These are phyloP conservation scores for Phytopythium aichiense DNA, from an alignment of 352 stramenopile species.

Conservation along the genomic window DNA sequence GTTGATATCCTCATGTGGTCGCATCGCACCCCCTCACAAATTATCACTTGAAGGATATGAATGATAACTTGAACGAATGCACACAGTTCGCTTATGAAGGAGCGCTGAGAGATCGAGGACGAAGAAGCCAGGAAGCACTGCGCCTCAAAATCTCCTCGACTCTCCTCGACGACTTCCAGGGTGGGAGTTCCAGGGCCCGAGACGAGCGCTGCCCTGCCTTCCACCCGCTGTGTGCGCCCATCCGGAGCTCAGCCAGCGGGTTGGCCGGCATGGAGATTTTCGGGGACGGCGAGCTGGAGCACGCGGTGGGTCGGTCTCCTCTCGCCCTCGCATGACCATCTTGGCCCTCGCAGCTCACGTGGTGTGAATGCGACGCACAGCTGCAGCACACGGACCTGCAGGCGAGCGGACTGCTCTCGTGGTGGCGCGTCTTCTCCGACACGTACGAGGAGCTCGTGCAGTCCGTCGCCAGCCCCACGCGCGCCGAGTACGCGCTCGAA, in stretches of 20 bases:
- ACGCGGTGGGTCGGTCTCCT: constrained; percentile 32
- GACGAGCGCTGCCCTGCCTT: no score
- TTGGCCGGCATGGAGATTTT: constrained; percentile 67
- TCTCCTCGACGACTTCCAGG: no score
- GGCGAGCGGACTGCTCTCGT: constrained; percentile 43
- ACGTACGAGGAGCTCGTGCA: constrained; percentile 76
- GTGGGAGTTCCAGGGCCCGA: no score
- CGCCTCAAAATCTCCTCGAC: not conserved
- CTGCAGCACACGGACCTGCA: constrained; percentile 57
- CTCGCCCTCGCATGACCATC: no score
- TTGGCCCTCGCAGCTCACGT: not conserved
- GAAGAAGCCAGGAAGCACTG: not conserved
- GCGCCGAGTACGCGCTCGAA: constrained; percentile 46
- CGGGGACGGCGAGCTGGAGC: constrained; percentile 69
- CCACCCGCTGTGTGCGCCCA: no score
- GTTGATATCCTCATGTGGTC: not conserved
- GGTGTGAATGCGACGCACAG: constrained; percentile 11
- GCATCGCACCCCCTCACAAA: not conserved
- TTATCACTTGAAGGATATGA: no score
- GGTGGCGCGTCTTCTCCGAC: constrained; percentile 68
- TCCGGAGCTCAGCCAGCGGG: not conserved
- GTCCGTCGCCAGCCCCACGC: constrained; percentile 58
- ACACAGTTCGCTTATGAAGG: not conserved
- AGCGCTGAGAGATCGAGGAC: not conserved
- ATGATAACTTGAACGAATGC: not conserved